Conservation (phyloP, 2,329 filamentous ascomycete genomes). For the Metarhizium anisopliae region DNA sequence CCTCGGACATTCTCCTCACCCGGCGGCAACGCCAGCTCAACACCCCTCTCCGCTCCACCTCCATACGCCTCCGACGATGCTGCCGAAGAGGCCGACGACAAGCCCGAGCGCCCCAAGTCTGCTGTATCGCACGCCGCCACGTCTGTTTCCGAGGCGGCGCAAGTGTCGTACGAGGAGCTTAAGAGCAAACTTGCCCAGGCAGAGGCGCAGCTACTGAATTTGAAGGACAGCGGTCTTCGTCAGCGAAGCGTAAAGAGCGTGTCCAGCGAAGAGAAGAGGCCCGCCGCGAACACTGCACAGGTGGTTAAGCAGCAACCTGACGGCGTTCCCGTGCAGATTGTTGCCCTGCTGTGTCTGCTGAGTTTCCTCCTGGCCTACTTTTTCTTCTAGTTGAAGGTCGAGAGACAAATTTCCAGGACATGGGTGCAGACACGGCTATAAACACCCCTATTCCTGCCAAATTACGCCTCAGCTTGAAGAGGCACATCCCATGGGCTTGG, state of each 20-base stretch:
- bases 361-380: slow-evolving; percentile 94
- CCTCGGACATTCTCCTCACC: slow-evolving; percentile 38
- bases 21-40: slow-evolving; percentile 21
- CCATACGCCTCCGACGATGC: slow-evolving; percentile 25
- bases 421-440: not conserved
- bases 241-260: slow-evolving; percentile 62
- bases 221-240: slow-evolving; percentile 66
- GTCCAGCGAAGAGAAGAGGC: slow-evolving; percentile 41
- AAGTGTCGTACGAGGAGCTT: slow-evolving; percentile 47
- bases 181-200: slow-evolving; percentile 67
- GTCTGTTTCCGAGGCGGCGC: slow-evolving; percentile 35
- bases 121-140: slow-evolving; percentile 32
- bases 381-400: slow-evolving; percentile 63
- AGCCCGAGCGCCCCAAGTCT: slow-evolving; percentile 18
- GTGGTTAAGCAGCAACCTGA: slow-evolving; percentile 48
- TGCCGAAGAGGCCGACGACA: slow-evolving; percentile 20
- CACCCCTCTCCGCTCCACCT: slow-evolving; percentile 22
- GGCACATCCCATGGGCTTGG: not conserved
- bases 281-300: slow-evolving; percentile 40
- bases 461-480: not conserved
- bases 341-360: slow-evolving; percentile 73
- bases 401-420: not conserved
- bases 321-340: slow-evolving; percentile 80
- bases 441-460: too few species aligned
- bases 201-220: slow-evolving; percentile 59